Evolutionary conservation across 176 grass and related monocot species (phyloP).

Genomic region (Thinopyrum elongatum): DNA sequence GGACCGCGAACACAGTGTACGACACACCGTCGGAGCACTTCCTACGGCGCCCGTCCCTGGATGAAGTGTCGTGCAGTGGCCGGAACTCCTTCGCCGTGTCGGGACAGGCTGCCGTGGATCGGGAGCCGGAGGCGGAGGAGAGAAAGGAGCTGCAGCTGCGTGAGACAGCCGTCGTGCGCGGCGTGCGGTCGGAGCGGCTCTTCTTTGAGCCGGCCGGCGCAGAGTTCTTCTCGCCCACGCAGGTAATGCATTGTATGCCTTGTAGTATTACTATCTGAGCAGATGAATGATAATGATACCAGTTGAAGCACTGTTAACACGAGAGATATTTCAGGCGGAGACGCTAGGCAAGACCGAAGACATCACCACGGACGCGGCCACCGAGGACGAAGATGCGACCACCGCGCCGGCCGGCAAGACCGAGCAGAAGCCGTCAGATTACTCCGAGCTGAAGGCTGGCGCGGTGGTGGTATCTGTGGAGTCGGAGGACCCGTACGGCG

Average conservation of each 20-base stretch:
- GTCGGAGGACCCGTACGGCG: slow-evolving; percentile 62
- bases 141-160: slow-evolving; percentile 23
- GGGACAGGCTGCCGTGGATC: not conserved
- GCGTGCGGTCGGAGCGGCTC: slow-evolving; percentile 62
- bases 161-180: slow-evolving; percentile 51
- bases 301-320: not conserved
- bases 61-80: slow-evolving; percentile 1
- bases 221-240: slow-evolving; percentile 41
- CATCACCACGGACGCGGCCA: not conserved
- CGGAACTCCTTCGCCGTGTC: not conserved
- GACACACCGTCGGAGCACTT: slow-evolving; percentile 41
- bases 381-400: not conserved
- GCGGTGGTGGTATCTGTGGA: slow-evolving; percentile 53
- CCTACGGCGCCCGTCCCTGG: slow-evolving; percentile 29
- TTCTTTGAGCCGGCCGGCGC: slow-evolving; percentile 67
- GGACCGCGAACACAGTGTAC: slow-evolving; percentile 61
- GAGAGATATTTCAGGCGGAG: slow-evolving; percentile 3
- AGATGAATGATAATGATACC: not conserved
- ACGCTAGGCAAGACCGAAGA: not conserved
- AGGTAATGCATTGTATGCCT: slow-evolving; percentile 27
- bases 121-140: slow-evolving; percentile 3
- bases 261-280: not conserved
- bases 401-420: not conserved
- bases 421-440: not conserved
- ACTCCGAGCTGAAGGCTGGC: slow-evolving; percentile 26